Percentiles rank a stretch among this genome's conserved stretches.
These are phyloP conservation scores for Serendipita sp. DNA, from an alignment of 768 basidiomycete species.

Conservation along the genomic window DNA sequence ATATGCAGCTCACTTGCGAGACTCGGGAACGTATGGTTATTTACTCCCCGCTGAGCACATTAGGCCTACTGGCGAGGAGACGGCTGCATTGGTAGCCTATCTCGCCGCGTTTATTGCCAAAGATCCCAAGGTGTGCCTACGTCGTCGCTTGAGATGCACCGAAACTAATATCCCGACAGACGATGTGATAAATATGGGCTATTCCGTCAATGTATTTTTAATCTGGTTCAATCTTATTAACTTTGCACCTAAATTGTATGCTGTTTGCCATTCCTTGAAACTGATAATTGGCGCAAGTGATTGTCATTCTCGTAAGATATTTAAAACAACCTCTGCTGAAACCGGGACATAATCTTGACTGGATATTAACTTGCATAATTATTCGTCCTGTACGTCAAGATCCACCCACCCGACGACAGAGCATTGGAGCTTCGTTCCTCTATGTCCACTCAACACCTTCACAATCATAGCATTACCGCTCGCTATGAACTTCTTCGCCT, in stretches of 20 bases:
- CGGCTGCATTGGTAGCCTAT: slow-evolving; percentile 43
- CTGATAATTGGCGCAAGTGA: background rate
- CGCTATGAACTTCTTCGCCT: background rate
- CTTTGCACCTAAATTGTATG: no score
- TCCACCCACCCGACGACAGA: no score
- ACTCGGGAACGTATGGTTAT: slow-evolving; percentile 71
- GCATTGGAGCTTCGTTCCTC: background rate
- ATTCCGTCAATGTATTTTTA: background rate
- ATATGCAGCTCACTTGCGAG: slow-evolving; percentile 47
- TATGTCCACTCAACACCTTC: background rate
- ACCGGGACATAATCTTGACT: background rate
- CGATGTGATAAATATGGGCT: background rate
- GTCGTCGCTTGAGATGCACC: no score
- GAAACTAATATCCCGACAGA: background rate
- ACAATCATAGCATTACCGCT: background rate
- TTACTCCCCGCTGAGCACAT: slow-evolving; percentile 55
- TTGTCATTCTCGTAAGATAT: background rate
- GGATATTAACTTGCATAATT: background rate
- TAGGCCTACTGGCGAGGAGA: slow-evolving; percentile 65
- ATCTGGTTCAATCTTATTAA: background rate
- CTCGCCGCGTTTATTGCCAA: slow-evolving; percentile 46
- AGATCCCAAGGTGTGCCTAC: slow-evolving; percentile 1
- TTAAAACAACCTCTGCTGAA: background rate
- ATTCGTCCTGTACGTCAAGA: no score
- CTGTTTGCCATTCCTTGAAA: no score